Evolutionary conservation across 257 asterid species (phyloP).

Genomic region (Nicotiana undulata): DNA sequence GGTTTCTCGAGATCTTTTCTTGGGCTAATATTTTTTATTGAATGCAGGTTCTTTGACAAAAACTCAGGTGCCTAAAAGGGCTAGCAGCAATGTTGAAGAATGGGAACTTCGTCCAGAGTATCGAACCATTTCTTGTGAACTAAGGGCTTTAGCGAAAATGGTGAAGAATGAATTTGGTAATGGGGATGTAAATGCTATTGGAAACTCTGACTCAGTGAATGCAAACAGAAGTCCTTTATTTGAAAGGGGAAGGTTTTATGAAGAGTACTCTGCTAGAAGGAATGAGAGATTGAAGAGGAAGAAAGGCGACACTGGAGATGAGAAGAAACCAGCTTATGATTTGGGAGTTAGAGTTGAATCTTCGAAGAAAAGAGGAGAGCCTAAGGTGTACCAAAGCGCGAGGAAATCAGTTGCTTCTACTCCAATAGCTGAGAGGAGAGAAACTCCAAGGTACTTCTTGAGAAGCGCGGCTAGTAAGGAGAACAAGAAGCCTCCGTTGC

Average conservation of each 20-base stretch:
- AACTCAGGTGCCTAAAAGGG: conserved; percentile 39
- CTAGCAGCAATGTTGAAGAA: conserved; percentile 22
- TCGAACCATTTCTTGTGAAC: conserved; percentile 63
- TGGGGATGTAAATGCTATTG: conserved; percentile 10
- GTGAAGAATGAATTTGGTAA: conserved; percentile 53
- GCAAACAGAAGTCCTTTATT: conserved; percentile 47
- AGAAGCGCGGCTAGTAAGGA: conserved; percentile 58
- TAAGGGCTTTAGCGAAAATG: conserved; percentile 59
- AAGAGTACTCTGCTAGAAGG: conserved; percentile 72
- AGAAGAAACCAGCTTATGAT: conserved; percentile 43
- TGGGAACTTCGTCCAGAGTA: conserved; percentile 56
- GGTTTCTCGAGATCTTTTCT: background rate
- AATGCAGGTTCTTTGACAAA: conserved; percentile 49
- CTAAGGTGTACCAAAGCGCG: conserved; percentile 31
- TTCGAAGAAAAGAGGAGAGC: conserved; percentile 56
- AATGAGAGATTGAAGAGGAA: conserved; percentile 85
- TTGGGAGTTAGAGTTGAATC: conserved; percentile 82
- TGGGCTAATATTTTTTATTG: background rate
- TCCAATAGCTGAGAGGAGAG: conserved; percentile 46
- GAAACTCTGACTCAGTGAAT: background rate
- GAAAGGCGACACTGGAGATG: conserved; percentile 54
- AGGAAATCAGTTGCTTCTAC: conserved; percentile 42
- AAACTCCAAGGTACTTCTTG: conserved; percentile 61
- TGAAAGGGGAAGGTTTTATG: conserved; percentile 81
- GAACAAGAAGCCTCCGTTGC: conserved; percentile 62